Evolutionary conservation across 1,284 basidiomycete genomes (phyloP), one percentile per base, ranked within the genome.

Genomic region (Butyriboletus appendiculatus): DNA sequence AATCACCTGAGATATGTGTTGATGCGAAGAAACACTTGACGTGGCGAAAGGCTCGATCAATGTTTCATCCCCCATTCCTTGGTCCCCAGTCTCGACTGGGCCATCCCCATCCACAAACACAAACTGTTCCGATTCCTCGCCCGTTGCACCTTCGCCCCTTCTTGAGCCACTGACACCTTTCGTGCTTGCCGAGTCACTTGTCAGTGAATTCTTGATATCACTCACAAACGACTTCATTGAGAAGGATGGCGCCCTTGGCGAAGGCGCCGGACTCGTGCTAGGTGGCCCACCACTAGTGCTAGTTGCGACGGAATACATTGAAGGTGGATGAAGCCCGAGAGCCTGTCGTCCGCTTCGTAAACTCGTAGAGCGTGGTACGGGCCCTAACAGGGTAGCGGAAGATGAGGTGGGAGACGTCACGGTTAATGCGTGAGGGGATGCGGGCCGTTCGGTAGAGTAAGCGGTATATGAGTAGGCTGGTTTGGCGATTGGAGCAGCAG

Each of bases 391-490:
- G 56, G 67, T 50, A 69, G 68, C 16, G 58, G 73, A n/a, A 67
- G 70, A 41, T 75, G 71, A 12, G 26, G 48, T 73, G 73, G 62
- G 40, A 33, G 37, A 37, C 4, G 45, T 24, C 1, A 33, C 14
- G 4, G 15, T 24, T 2, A n/a, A 9, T 15, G 45, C 8, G 50
- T 57, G n/a, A 57, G 66, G 56, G 53, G 63, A 57, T 40, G 60
- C 26, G 45, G 66, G 57, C 33, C 62, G 42, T 12, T 73, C 65
- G 9, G 74, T 72, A n/a, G 75, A 75, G 15, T 65, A 66, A 6
- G 75, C 68, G 11, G 74, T 64, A 41, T 71, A 69, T 48, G 58
- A 59, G 66, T 71, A 41, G 71, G 59, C 45, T 66, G 16, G 63
- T 64, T 34, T 54, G 20, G 49, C 30, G 16, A 46, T 61, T 5